Evolutionary conservation across 352 stramenopile species (phyloP), one percentile per base, ranked within the genome.

Genomic region (Pythium chondricola): DNA sequence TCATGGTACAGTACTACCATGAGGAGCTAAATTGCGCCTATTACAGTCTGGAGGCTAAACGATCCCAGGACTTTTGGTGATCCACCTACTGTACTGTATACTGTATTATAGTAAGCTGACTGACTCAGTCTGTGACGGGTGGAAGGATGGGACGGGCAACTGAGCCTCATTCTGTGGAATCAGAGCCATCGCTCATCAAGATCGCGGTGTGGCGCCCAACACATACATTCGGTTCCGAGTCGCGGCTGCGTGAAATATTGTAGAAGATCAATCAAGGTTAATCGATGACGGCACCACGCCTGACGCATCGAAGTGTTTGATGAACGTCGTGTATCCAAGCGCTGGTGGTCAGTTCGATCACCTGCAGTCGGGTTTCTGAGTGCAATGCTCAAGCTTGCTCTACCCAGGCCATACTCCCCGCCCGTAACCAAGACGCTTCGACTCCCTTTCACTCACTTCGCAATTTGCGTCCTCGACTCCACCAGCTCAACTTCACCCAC

Each of bases 391-490:
- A 33, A 33, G 13, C 8, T 33, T 33, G 29, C 8, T 13, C 29
- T 13, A 33, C 7, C 7, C 29, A 33, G 29, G 7, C 29, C 29
- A 8, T 13, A 13, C 29, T 33, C 29, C 29, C 29, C 8, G 29
- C 29, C 13, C 29, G 8, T 33, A 13, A 13, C 29, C 29, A 33
- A 33, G 13, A 33, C 6, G 37, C 20, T 26, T 24, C 37, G 18
- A 41, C 8, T 41, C 17, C 37, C 22, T 26, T n/a, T 41, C 11
- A 5, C n/a, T 43, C 29, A 61, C 36, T 61, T 39, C 27, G 37
- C 29, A 53, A 58, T 57, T 58, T 49, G 48, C 48, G 25, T 49
- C 14, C 21, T 44, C 7, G 16, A 43, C 18, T 5, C 20, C 43
- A 18, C 43, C 6, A 37, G 13, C 14, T 16, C 38, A 31, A 51